A percentile compares a stretch with the other conserved stretches of the same genome.
Conservation (phyloP, 139 green algal genomes). For the Zygnema circumcarinatum region DNA sequence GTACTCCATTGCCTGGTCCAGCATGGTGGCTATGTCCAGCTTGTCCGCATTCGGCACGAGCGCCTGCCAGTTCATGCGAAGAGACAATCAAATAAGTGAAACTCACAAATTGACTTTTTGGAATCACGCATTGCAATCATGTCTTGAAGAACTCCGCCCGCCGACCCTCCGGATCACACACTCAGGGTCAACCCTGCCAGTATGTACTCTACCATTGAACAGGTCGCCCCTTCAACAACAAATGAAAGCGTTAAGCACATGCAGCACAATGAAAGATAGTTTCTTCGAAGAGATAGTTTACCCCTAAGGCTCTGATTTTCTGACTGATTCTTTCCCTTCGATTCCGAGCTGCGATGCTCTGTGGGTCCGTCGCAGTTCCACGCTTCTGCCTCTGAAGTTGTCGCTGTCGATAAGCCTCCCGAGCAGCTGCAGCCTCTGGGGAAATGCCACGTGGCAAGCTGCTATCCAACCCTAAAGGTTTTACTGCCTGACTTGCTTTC, state of each 20-base stretch:
- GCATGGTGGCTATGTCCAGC: conserved; percentile 40
- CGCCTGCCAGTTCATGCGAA: not conserved
- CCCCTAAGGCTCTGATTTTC: not conserved
- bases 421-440: not conserved
- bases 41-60: conserved; percentile 1
- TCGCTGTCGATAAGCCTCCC: not conserved
- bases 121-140: too few species aligned
- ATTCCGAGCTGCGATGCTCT: not conserved
- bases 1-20: conserved; percentile 45
- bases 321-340: not conserved
- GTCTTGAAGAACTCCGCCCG: too few species aligned
- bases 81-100: too few species aligned
- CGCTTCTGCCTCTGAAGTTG: not conserved
- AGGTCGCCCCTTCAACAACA: too few species aligned
- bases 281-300: too few species aligned
- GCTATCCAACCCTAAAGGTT: not conserved
- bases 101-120: too few species aligned
- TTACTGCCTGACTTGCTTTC: not conserved
- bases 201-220: too few species aligned
- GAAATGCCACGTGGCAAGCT: not conserved
- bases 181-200: too few species aligned
- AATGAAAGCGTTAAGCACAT: too few species aligned
- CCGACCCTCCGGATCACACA: too few species aligned
- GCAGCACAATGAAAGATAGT: too few species aligned
- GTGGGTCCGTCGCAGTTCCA: not conserved